Evolutionary conservation across 257 asterid genomes (phyloP).

Genomic region (Capsicum chinense): DNA sequence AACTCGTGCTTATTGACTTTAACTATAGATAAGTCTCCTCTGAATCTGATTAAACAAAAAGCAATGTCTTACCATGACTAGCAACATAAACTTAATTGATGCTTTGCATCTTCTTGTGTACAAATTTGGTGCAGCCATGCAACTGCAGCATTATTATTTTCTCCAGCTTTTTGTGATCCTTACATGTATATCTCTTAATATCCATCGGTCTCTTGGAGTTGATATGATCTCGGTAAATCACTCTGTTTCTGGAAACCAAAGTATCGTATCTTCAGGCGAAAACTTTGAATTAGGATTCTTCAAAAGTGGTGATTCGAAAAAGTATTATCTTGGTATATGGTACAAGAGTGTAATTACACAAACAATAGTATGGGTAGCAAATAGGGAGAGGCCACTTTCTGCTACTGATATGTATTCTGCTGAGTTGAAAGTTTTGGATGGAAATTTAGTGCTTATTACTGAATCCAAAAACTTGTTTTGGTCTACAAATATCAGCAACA

Average conservation of each 20-base stretch:
- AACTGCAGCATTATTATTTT: background rate
- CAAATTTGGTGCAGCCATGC: slow-evolving; percentile 22
- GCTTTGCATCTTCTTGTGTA: background rate
- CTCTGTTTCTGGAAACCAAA: slow-evolving; percentile 18
- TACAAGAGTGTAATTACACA: slow-evolving; percentile 3
- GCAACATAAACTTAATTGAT: background rate
- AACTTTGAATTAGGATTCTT: slow-evolving; percentile 36
- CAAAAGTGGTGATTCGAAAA: background rate
- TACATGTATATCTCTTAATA: slow-evolving; percentile 12
- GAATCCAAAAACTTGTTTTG: slow-evolving; percentile 17
- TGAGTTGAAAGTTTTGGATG: slow-evolving; percentile 26
- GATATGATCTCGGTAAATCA: slow-evolving; percentile 34
- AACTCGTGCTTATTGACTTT: background rate
- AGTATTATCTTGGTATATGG: slow-evolving; percentile 32
- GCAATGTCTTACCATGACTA: background rate
- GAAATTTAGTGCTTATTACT: slow-evolving; percentile 30
- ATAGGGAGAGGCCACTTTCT: slow-evolving; percentile 29
- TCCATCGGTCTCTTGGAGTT: slow-evolving; percentile 28
- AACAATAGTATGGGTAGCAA: slow-evolving; percentile 37
- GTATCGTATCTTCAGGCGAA: slow-evolving; percentile 22
- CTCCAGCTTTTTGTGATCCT: background rate
- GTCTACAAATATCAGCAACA: slow-evolving; percentile 30
- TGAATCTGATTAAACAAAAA: background rate
- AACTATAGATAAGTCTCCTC: background rate
- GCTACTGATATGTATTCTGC: slow-evolving; percentile 12